Base-by-base conservation (phyloP, 2,329 filamentous ascomycete genomes). In the Tolypocladium sp. region DNA sequence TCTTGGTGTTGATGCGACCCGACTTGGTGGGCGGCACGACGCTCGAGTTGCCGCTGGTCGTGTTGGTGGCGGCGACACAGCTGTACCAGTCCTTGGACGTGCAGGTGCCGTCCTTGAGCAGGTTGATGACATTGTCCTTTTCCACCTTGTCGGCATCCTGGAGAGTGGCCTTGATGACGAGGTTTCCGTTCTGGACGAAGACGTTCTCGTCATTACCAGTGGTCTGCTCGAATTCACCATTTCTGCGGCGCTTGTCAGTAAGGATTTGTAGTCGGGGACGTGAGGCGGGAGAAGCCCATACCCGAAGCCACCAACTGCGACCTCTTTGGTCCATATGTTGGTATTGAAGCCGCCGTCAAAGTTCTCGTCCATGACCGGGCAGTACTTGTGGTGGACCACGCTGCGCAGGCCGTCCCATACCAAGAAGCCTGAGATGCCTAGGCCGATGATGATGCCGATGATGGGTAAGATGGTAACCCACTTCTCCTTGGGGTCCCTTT, bases 391-490 rank as follows among this genome's bases (percentile, higher is more conserved):
- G 67, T 87, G 84, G 41, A 89, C 82, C 3, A 94, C 89, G 59
- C 84, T 87, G 56, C 76, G 75, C 44, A 92, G 70, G 4, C 91
- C 91, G 64, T 92, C 87, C 80, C 86, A 94, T 55, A 94, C 78
- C 52, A 94, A 74, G 66, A 92, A 83, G 1, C 80, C 90, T 1
- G 87, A 83, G 46, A 92, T 75, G 3, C 71, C 82, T 41, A 93
- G 70, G 17, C 91, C 91, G 17, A 92, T 61, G 3, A 86, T 55
- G 56, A 94, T 83, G 54, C 90, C 90, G 30, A 91, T 70, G 49
- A 92, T 69, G 2, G 90, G 90, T 59, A 95, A 82, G 63, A 93
- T 91, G 2, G 87, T 92, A 10, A 91, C 86, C 90, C 90, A 94
- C 76, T 91, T 94, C 79, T 93, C 89, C 71, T 86, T 88, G 15